Base-by-base conservation (phyloP, 257 asterid species). In the Parsonsia alboflavescens region DNA sequence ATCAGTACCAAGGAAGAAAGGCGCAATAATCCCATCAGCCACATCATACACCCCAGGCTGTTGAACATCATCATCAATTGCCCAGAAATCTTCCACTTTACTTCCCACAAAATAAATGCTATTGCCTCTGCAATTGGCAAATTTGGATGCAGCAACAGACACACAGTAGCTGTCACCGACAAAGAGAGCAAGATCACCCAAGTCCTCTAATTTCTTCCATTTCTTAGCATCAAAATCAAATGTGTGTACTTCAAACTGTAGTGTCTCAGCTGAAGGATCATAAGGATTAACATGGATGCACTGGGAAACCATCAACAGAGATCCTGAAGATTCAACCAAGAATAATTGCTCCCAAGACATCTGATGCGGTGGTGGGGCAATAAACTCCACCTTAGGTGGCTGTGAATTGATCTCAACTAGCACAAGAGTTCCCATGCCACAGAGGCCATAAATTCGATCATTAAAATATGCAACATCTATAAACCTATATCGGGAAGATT, bases 161-260 rank as follows among this genome's bases (percentile, higher is more conserved):
- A 78, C 26, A 33, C 67, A 71, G 58, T 69, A 50, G 71, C 48
- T 68, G 49, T 80, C 84, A 57, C 78, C 82, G 52, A 86, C 73
- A 74, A 83, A 77, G 45, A 86, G 22, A 0, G 85, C 63, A 17
- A 33, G 76, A 59, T 81, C 61, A 24, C 86, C 86, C 79, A 84
- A 69, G 57, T 76, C 67, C 70, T 63, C 70, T 79, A 86, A 10
- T 54, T 50, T 54, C 12, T 9, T 64, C 88, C 88, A 84, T 79
- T 46, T 42, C 57, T 63, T 80, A 53, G 46, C 50, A 42, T 46
- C 72, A 62, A 81, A 75, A 73, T 86, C 83, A 24, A 75, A 81
- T 22, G 24, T 36, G 74, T 75, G 74, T 16, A 73, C 80, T 42
- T 50, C 22, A 69, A 86, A 81, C 4, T 21, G 22, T 39, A 67